A percentile compares a stretch with the other conserved stretches of the same genome.
phyloP scores from a whole-genome alignment of 495 filamentous ascomycete species.

The Aspergillus indologenus region DNA sequence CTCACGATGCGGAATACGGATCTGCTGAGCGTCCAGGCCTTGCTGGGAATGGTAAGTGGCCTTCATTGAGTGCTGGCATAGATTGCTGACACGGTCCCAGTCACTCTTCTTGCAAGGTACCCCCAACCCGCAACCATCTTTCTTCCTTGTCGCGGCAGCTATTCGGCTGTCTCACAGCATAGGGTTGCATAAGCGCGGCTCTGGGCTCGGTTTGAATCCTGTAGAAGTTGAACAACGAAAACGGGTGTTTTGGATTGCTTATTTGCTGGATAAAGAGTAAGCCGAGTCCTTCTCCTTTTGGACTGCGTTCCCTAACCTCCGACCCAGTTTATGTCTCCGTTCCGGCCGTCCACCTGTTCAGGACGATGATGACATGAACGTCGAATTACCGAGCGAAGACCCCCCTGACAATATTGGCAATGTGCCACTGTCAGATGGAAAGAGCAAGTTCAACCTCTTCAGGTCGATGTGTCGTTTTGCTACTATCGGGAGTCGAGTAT shows the following conservation, averaged over 20 bases:
- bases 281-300: constrained; percentile 14
- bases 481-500: constrained; percentile 88
- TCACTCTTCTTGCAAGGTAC: constrained; percentile 94
- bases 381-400: constrained; percentile 88
- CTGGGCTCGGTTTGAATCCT: constrained; percentile 83
- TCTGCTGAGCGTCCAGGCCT: constrained; percentile 90
- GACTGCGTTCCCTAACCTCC: constrained; percentile 16
- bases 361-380: constrained; percentile 98
- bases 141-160: constrained; percentile 89
- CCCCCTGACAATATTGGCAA: constrained; percentile 90
- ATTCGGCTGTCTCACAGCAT: constrained; percentile 92
- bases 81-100: constrained; percentile 32
- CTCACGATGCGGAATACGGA: constrained; percentile 95
- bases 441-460: constrained; percentile 91
- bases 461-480: constrained; percentile 86
- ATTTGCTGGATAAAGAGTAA: constrained; percentile 90
- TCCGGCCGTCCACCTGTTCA: constrained; percentile 91
- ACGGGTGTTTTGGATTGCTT: constrained; percentile 97
- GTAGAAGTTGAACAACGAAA: constrained; percentile 94
- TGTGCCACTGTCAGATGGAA: constrained; percentile 85
- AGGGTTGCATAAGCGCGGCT: constrained; percentile 89
- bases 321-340: constrained; percentile 70
- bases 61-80: background rate
- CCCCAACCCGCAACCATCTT: constrained; percentile 92
- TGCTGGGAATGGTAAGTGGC: constrained; percentile 76